Evolutionary conservation across 306 rosid genomes (phyloP).

Genomic region (Ormosia semicastrata): DNA sequence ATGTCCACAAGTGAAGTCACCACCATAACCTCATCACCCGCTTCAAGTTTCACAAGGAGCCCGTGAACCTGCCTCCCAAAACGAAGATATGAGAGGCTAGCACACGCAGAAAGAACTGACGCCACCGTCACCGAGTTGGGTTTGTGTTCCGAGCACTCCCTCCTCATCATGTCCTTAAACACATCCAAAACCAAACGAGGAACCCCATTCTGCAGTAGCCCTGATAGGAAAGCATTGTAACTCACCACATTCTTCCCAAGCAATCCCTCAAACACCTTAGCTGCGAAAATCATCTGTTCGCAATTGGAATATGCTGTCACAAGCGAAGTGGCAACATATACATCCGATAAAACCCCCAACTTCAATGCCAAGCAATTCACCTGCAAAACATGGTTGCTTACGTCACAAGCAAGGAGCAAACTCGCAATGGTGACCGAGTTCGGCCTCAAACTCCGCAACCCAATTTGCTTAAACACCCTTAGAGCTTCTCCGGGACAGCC

Average conservation of each 20-base stretch:
- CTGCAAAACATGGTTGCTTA: slow-evolving; percentile 28
- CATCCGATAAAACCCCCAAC: slow-evolving; percentile 61
- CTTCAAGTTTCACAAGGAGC: slow-evolving; percentile 37
- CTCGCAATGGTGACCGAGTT: slow-evolving; percentile 60
- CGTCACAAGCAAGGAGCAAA: slow-evolving; percentile 37
- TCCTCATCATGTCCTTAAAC: slow-evolving; percentile 52
- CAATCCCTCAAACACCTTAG: slow-evolving; percentile 51
- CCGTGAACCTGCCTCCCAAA: slow-evolving; percentile 75
- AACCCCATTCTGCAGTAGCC: slow-evolving; percentile 55
- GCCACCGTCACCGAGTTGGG: slow-evolving; percentile 53
- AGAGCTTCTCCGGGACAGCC: slow-evolving; percentile 47
- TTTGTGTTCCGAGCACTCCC: slow-evolving; percentile 15
- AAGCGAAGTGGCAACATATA: slow-evolving; percentile 60
- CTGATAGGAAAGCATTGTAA: slow-evolving; percentile 65
- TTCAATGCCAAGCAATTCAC: slow-evolving; percentile 64
- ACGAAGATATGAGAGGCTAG: slow-evolving; percentile 34
- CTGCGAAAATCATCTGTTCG: slow-evolving; percentile 39
- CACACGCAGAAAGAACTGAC: slow-evolving; percentile 64
- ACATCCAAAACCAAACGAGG: slow-evolving; percentile 43
- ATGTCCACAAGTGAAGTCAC: slow-evolving; percentile 65
- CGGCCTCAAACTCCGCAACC: slow-evolving; percentile 38
- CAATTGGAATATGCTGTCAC: slow-evolving; percentile 53
- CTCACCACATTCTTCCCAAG: slow-evolving; percentile 54
- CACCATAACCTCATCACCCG: slow-evolving; percentile 37
- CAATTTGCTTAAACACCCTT: slow-evolving; percentile 24